Conservation (phyloP, 2,329 filamentous ascomycete genomes). For the Pseudogymnoascus sp. region DNA sequence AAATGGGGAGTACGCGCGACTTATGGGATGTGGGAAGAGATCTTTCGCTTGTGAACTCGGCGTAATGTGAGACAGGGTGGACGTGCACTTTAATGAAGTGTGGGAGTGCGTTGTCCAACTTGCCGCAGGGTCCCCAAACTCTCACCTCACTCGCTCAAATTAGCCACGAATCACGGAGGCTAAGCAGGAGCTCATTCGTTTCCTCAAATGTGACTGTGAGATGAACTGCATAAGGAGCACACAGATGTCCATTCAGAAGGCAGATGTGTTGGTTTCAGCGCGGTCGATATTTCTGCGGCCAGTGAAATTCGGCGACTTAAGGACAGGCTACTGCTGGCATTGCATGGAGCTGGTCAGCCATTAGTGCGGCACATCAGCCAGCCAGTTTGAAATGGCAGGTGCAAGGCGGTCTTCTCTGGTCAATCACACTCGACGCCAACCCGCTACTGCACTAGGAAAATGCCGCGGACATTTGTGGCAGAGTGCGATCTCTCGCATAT, state of each 20-base stretch:
- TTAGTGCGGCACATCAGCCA: background rate
- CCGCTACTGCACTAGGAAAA: background rate
- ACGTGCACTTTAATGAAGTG: constrained; percentile 7
- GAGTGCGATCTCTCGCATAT: background rate
- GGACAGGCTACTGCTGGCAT: constrained; percentile 5
- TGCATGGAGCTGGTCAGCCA: constrained; percentile 3
- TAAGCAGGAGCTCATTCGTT: constrained; percentile 1
- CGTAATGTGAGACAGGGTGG: constrained; percentile 3
- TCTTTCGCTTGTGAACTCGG: background rate
- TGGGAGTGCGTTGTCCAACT: constrained; percentile 6
- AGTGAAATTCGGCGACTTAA: background rate
- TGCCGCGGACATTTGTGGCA: background rate
- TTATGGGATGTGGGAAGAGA: constrained; percentile 6
- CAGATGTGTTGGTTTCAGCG: constrained; percentile 4
- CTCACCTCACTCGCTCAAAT: constrained; percentile 6
- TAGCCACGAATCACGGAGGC: constrained; percentile 2
- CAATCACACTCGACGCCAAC: background rate
- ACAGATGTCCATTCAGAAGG: constrained; percentile 2
- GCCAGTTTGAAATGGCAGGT: background rate
- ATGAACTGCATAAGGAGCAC: background rate
- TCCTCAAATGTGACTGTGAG: background rate
- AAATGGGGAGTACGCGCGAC: constrained; percentile 6
- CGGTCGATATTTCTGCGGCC: background rate
- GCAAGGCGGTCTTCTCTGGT: constrained; percentile 2
- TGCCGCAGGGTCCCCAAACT: background rate